Percentiles rank a stretch among this genome's conserved stretches.
Evolutionary conservation across 2,329 filamentous ascomycete genomes (phyloP).

Genomic region (Venturia carpophila): DNA sequence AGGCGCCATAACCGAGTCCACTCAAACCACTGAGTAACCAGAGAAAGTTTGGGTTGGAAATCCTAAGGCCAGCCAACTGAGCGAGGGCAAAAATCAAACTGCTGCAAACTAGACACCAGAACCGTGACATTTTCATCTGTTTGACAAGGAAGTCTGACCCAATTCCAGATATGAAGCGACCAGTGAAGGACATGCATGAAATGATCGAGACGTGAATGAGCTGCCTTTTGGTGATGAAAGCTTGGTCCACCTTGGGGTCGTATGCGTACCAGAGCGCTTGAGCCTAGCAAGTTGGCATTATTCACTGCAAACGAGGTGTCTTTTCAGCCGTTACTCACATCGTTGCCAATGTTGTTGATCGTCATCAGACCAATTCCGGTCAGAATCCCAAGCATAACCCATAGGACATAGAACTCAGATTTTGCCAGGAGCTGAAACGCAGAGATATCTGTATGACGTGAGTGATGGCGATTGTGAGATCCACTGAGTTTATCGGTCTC

Average conservation of each 20-base stretch:
- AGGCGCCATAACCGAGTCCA: conserved; percentile 82
- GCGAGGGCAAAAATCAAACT: conserved; percentile 69
- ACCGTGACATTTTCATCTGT: conserved; percentile 66
- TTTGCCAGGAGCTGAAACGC: conserved; percentile 65
- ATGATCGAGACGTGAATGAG: conserved; percentile 90
- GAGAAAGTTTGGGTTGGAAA: conserved; percentile 70
- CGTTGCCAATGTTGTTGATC: conserved; percentile 97
- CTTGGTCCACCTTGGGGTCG: conserved; percentile 61
- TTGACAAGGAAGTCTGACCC: conserved; percentile 88
- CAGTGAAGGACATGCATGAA: conserved; percentile 79
- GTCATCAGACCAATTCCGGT: conserved; percentile 96
- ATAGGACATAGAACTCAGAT: conserved; percentile 85
- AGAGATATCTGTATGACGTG: conserved; percentile 82
- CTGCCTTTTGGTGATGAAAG: conserved; percentile 73
- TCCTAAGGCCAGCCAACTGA: conserved; percentile 66
- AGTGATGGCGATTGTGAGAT: conserved; percentile 55
- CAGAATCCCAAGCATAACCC: conserved; percentile 78
- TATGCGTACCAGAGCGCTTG: conserved; percentile 84
- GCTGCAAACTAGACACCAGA: conserved; percentile 83
- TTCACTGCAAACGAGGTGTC: neutral
- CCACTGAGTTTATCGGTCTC: conserved; percentile 51
- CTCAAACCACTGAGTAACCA: conserved; percentile 74
- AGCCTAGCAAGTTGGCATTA: conserved; percentile 30
- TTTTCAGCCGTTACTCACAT: conserved; percentile 40
- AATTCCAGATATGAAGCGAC: conserved; percentile 64